phyloP scores from a whole-genome alignment of 2,329 filamentous ascomycete species.

The Raffaelea ambrosiae region DNA sequence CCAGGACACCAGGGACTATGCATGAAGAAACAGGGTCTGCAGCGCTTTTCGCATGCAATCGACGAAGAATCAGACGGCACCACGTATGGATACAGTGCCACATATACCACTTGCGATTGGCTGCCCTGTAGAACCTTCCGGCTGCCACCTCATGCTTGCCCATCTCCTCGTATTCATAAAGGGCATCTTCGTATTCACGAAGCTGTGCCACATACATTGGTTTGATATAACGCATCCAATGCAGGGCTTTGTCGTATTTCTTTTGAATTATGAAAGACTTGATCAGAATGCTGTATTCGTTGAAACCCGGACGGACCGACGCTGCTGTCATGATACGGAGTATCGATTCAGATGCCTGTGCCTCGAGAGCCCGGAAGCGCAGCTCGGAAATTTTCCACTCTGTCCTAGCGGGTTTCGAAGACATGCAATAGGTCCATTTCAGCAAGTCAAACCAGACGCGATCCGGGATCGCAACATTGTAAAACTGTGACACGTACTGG shows the following conservation, averaged over 20 bases:
- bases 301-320: conserved; percentile 48
- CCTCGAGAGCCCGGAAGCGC: conserved; percentile 24
- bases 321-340: conserved; percentile 46
- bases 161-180: conserved; percentile 17
- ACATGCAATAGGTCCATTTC: conserved; percentile 56
- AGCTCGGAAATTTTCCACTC: conserved; percentile 27
- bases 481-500: conserved; percentile 52
- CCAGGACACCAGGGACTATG: conserved; percentile 32
- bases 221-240: conserved; percentile 19
- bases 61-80: conserved; percentile 18
- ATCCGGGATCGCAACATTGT: conserved; percentile 46
- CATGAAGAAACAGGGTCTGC: no score
- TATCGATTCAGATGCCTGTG: no score
- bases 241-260: conserved; percentile 12
- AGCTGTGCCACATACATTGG: conserved; percentile 18
- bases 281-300: conserved; percentile 41
- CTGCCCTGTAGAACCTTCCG: conserved; percentile 17
- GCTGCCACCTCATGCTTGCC: conserved; percentile 14
- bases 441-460: conserved; percentile 59
- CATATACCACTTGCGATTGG: conserved; percentile 20
- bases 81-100: conserved; percentile 22
- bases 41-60: no score
- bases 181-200: conserved; percentile 12
- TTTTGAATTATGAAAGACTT: conserved; percentile 23
- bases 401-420: conserved; percentile 25